Conservation (phyloP, 2,329 filamentous ascomycete genomes). For the Colletotrichum echinochloae region DNA sequence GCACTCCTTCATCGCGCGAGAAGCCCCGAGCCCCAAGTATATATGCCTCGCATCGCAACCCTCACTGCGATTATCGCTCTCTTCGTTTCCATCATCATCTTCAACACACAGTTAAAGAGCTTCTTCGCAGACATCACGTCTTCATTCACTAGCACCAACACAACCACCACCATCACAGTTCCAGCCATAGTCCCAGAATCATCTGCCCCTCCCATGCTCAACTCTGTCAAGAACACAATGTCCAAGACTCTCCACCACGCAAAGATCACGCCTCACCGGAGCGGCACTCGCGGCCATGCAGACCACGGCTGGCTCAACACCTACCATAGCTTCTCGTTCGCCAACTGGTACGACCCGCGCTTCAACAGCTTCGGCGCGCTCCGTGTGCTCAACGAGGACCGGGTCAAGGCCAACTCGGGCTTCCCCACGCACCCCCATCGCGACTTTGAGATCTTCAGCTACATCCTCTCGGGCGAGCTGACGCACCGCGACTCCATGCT, state of each 20-base stretch:
- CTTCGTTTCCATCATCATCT: conserved; percentile 53
- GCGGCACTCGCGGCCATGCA: conserved; percentile 77
- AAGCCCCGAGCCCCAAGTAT: conserved; percentile 44
- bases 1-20: not conserved
- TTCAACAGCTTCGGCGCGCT: conserved; percentile 80
- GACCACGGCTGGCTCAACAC: conserved; percentile 91
- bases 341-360: conserved; percentile 74
- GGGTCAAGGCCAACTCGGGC: conserved; percentile 77
- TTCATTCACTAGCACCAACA: conserved; percentile 43
- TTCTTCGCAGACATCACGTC: conserved; percentile 43
- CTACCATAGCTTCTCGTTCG: conserved; percentile 89
- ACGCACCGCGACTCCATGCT: conserved; percentile 91
- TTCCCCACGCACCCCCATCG: conserved; percentile 89
- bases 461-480: conserved; percentile 86
- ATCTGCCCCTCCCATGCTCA: conserved; percentile 47
- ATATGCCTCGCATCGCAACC: conserved; percentile 54
- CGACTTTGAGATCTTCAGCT: conserved; percentile 91
- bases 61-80: conserved; percentile 51
- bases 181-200: conserved; percentile 25
- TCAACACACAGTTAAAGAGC: conserved; percentile 45
- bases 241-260: conserved; percentile 73
- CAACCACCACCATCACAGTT: conserved; percentile 35
- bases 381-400: conserved; percentile 90
- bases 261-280: conserved; percentile 81
- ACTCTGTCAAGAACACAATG: conserved; percentile 63